Evolutionary conservation across 345 rosid species (phyloP).

Genomic region (Pugionium cornutum): DNA sequence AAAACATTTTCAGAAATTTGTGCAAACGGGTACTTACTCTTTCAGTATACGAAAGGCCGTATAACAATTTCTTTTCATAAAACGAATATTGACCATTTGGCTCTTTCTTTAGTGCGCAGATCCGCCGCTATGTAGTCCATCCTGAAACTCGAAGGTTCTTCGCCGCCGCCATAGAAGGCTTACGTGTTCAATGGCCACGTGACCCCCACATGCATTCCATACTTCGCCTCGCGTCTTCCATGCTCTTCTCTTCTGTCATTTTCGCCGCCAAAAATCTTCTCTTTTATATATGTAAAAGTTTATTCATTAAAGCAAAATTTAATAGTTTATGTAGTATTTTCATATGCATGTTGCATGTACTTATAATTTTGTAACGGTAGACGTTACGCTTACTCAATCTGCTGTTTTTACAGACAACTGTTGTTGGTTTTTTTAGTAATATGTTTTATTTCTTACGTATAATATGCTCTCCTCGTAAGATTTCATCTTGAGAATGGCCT

Average conservation of each 20-base stretch:
- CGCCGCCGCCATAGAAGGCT: slow-evolving; percentile 23
- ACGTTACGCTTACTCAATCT: no score
- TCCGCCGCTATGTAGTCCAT: background rate
- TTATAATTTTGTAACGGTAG: no score
- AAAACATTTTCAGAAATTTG: background rate
- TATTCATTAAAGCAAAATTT: background rate
- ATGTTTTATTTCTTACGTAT: no score
- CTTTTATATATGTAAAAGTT: background rate
- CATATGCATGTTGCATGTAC: no score
- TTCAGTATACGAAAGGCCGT: slow-evolving; percentile 4
- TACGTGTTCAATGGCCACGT: slow-evolving; percentile 23
- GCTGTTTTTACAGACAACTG: no score
- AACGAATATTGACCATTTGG: no score
- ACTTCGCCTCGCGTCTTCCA: slow-evolving; percentile 23
- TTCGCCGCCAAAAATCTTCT: no score
- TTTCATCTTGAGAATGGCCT: no score
- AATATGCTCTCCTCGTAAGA: no score
- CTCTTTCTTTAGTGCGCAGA: no score
- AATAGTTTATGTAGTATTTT: no score
- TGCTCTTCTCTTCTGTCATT: background rate
- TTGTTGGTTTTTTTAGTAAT: no score
- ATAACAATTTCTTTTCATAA: background rate
- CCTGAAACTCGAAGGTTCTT: slow-evolving; percentile 28
- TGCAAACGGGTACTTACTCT: background rate
- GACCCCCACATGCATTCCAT: slow-evolving; percentile 32